Evolutionary conservation across 176 grass and related monocot species (phyloP).

Genomic region (Thalia dealbata): DNA sequence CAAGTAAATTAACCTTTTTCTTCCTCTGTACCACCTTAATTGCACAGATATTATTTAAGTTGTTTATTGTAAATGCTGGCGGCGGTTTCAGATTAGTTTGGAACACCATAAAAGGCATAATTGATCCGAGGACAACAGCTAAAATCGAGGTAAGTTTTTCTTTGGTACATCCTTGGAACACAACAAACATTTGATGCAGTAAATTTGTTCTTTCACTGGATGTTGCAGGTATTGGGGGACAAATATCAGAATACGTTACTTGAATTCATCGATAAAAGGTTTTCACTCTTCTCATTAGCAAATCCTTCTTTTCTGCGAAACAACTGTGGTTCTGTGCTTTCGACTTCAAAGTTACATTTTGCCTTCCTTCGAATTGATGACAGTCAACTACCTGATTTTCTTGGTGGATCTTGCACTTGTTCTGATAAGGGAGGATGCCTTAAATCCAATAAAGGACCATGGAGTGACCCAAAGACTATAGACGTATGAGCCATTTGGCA

Average conservation of each 20-base stretch:
- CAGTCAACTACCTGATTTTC: slow-evolving; percentile 42
- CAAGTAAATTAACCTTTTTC: not conserved
- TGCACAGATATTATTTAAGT: slow-evolving; percentile 35
- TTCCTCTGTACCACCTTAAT: slow-evolving; percentile 4
- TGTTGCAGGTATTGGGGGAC: slow-evolving; percentile 35
- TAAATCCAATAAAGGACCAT: slow-evolving; percentile 44
- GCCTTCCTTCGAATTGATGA: not conserved
- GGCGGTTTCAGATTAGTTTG: slow-evolving; percentile 40
- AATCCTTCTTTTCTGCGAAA: not conserved
- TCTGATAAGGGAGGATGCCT: slow-evolving; percentile 35
- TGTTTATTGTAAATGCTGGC: slow-evolving; percentile 39
- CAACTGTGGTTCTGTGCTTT: not conserved
- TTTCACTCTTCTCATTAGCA: not conserved
- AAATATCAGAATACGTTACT: slow-evolving; percentile 30
- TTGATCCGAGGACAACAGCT: slow-evolving; percentile 37
- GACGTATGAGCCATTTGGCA: slow-evolving; percentile 12
- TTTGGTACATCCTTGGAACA: not conserved
- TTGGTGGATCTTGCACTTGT: slow-evolving; percentile 43
- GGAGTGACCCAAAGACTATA: slow-evolving; percentile 21
- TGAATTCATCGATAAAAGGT: slow-evolving; percentile 34
- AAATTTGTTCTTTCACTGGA: slow-evolving; percentile 3
- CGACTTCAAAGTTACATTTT: not conserved
- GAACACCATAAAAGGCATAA: slow-evolving; percentile 41
- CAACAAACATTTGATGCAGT: slow-evolving; percentile 2
- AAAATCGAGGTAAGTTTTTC: slow-evolving; percentile 30